Base-by-base conservation (phyloP, 2,329 filamentous ascomycete genomes). In the Chaetomiaceae sp. region DNA sequence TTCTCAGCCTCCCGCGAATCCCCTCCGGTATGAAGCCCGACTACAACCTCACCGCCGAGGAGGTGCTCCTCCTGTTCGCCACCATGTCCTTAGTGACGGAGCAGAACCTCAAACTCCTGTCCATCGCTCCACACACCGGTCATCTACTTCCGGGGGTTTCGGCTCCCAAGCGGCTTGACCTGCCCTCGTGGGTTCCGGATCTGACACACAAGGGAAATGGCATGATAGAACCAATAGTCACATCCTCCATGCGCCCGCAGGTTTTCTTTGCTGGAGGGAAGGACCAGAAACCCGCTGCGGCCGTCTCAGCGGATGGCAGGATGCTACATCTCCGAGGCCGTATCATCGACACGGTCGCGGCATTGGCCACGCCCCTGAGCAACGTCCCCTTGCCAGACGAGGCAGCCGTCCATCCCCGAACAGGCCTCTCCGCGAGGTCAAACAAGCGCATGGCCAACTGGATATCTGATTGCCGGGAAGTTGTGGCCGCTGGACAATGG, bases 171-270 rank as follows among this genome's bases (percentile, higher is more conserved):
- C 44, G 34, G 5, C 46, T 39, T 14, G 25, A 2, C 3, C 36
- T 48, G 3, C 46, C 46, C 5, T 39, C 46, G 1, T 48, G 46
- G 46, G 46, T 48, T 14, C 46, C 46, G 1, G 46, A 48, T 8
- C n/a, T 48, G 23, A 22, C 46, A 1, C 22, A 36, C 7, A 34
- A 48, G 36, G 46, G 34, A n/a, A n/a, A n/a, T 8, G 6, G 5
- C 2, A 36, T 31, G 25, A 31, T n/a, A n/a, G n/a, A 48, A 17
- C 36, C 36, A 25, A 12, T 48, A 6, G 36, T 48, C 4, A 31
- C 46, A 2, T 48, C 31, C 36, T 31, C 36, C 12, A 39, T 39
- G 25, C 46, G 36, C 5, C 36, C 36, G 17, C 46, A 48, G 23
- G 36, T 39, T 5, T 48, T 48, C 17, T 36, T 39, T 7, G 25